These are phyloP conservation scores for Ballota nigra DNA, from an alignment of 257 asterid genomes.

Conservation along the genomic window DNA sequence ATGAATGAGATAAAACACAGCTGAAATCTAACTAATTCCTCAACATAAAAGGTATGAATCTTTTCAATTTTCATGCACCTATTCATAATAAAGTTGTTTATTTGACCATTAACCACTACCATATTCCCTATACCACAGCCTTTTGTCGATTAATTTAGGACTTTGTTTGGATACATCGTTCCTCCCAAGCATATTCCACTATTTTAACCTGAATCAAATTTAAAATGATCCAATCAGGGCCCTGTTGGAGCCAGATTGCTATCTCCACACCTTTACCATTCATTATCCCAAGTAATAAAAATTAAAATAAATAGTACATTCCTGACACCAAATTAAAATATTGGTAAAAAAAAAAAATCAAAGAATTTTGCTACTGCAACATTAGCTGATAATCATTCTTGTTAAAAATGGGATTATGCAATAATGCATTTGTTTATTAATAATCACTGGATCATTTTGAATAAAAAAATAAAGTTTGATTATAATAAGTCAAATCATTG, in stretches of 20 bases:
- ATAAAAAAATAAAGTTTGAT: background rate
- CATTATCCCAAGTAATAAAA: conserved; percentile 16
- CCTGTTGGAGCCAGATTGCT: conserved; percentile 26
- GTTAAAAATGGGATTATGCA: background rate
- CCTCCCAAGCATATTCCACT: conserved; percentile 37
- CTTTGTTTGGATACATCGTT: conserved; percentile 27
- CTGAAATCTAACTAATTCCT: background rate
- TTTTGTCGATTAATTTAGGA: conserved; percentile 13
- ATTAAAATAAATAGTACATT: background rate
- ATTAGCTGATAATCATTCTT: conserved; percentile 16
- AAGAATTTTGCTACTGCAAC: conserved; percentile 22
- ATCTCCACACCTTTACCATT: conserved; percentile 19
- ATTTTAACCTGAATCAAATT: conserved; percentile 22
- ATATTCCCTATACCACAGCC: conserved; percentile 1
- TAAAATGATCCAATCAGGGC: conserved; percentile 26
- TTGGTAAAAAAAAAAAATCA: conserved; percentile 16
- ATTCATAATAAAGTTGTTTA: conserved; percentile 21
- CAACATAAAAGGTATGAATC: conserved; percentile 3
- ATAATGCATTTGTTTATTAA: background rate
- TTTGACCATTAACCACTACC: conserved; percentile 13
- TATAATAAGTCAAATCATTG: conserved; percentile 25
- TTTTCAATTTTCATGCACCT: conserved; percentile 20
- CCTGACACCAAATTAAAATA: conserved; percentile 27
- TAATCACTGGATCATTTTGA: background rate
- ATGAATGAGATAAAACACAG: background rate